Evolutionary conservation across 169 alveolate genomes (phyloP).

Genomic region (Eimeria falciformis): DNA sequence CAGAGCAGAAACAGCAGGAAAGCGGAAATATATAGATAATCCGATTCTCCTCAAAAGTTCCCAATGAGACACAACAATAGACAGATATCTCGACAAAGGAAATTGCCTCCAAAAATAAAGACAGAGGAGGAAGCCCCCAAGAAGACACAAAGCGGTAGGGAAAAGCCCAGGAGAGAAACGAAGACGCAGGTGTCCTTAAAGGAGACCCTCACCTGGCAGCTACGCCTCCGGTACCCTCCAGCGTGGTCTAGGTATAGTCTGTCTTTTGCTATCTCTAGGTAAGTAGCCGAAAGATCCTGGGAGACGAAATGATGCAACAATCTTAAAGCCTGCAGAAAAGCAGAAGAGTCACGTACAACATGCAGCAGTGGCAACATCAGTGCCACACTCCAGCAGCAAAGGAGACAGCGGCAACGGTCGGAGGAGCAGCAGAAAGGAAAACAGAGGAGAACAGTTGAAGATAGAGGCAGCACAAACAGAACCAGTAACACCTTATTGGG

Average conservation of each 20-base stretch:
- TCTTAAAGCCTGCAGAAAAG: conserved; percentile 36
- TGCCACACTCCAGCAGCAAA: no score
- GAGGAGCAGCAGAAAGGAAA: background rate
- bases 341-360: background rate
- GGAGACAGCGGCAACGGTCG: background rate
- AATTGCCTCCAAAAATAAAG: background rate
- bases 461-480: background rate
- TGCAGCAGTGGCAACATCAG: conserved; percentile 36
- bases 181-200: background rate
- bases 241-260: conserved; percentile 72
- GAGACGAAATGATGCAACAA: conserved; percentile 51
- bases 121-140: background rate
- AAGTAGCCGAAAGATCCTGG: conserved; percentile 64
- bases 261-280: conserved; percentile 73
- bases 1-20: background rate
- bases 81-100: no score
- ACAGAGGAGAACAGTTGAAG: background rate
- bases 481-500: conserved; percentile 24
- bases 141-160: background rate
- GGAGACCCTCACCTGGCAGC: conserved; percentile 72
- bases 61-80: no score
- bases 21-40: background rate
- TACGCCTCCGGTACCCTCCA: conserved; percentile 68
- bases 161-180: background rate
- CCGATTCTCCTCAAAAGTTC: background rate